These are phyloP conservation scores for Schizophyllum commune DNA, from an alignment of 1,284 basidiomycete genomes.

Conservation along the genomic window DNA sequence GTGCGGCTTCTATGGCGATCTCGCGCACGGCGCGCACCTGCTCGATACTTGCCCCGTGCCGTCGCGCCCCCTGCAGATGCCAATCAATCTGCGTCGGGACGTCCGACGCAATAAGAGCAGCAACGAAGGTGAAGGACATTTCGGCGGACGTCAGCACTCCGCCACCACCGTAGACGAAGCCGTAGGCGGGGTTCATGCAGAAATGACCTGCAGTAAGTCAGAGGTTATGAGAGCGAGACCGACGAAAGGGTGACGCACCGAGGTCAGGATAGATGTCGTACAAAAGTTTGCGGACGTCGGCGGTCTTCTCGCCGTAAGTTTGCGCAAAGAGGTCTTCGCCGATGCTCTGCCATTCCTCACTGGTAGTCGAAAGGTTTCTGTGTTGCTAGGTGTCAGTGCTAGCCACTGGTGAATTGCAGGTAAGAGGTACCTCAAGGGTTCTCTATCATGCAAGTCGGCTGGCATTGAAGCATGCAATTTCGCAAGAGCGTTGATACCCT, in stretches of 20 bases:
- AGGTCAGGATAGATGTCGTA: not conserved
- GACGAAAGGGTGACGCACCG: not conserved
- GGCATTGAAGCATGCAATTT: not conserved
- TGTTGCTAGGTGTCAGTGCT: too few relatives aligned
- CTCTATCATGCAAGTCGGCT: not conserved
- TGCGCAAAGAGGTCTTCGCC: not conserved
- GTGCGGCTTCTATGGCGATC: not conserved
- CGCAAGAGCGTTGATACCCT: not conserved
- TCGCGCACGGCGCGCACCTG: not conserved
- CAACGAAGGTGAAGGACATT: conserved; percentile 26
- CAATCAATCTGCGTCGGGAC: conserved; percentile 24
- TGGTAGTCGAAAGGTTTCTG: too few relatives aligned
- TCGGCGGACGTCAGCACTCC: conserved; percentile 20
- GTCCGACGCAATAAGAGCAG: conserved; percentile 26
- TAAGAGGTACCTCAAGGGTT: not conserved
- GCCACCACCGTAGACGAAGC: conserved; percentile 22
- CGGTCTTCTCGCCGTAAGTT: not conserved
- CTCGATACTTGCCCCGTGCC: not conserved
- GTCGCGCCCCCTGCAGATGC: conserved; percentile 21
- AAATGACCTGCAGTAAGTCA: conserved; percentile 13
- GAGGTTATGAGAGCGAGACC: not conserved
- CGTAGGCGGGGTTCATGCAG: conserved; percentile 20
- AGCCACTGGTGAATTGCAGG: too few relatives aligned
- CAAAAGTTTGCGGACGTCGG: not conserved
- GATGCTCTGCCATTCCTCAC: too few relatives aligned